Conservation (phyloP, 257 asterid genomes). For the Solanum habrochaites region DNA sequence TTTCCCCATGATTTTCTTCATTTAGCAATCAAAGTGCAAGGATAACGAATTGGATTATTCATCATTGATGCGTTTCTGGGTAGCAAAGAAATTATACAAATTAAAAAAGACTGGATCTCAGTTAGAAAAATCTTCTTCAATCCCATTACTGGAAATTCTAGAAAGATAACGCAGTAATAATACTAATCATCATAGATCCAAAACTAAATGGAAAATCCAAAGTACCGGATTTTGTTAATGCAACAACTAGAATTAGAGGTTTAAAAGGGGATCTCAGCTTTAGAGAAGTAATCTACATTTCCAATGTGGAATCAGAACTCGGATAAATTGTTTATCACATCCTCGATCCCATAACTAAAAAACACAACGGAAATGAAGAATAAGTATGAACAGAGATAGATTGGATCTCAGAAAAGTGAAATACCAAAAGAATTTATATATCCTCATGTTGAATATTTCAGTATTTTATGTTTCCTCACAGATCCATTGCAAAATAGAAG, state of each 20-base stretch:
- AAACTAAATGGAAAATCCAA: background rate
- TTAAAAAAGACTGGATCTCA: background rate
- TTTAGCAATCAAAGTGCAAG: background rate
- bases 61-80: background rate
- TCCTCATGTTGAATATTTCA: background rate
- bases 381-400: background rate
- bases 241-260: background rate
- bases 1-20: background rate
- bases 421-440: background rate
- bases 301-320: background rate
- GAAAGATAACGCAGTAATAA: slow-evolving; percentile 1
- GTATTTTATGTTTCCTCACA: background rate
- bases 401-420: background rate
- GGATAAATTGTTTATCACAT: background rate
- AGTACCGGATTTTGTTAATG: background rate
- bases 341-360: background rate
- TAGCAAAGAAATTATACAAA: background rate
- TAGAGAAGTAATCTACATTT: background rate
- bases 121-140: background rate
- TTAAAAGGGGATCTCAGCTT: background rate
- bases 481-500: background rate
- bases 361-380: background rate
- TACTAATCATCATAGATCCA: background rate
- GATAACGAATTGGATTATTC: background rate
- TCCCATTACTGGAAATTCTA: background rate